Evolutionary conservation across 2,329 filamentous ascomycete species (phyloP), one percentile per base, ranked within the genome.

Genomic region (Atkinsonella texensis): DNA sequence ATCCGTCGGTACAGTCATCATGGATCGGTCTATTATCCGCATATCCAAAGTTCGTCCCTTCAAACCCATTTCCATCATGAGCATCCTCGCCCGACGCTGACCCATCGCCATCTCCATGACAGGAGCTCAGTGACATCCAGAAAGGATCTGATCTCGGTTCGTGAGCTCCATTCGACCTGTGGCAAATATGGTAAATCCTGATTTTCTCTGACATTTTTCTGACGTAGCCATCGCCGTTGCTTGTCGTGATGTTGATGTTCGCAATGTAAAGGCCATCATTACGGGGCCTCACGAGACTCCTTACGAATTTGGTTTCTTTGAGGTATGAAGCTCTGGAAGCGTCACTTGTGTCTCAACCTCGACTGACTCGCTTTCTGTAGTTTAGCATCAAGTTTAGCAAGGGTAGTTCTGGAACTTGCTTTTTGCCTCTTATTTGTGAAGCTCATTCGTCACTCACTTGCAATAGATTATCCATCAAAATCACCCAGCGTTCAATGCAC

Each of bases 291-390:
- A 91, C 57, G 90, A 93, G 60, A 95, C 90, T 0, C 90, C 91
- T 0, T 98, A 98, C 67, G 90, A 96, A 67, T 96, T 94, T 63
- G 93, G 93, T 3, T 96, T 96, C 70, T 97, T 95, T 64, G 89
- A 97, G 77, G 89, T 93, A 66, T 54, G 44, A n/a, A 17, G 15
- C 10, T 32, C n/a, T 33, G 20, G 23, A 42, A n/a, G 35, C 35
- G 11, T 7, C 10, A 38, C 4, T 28, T 28, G 28, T 28, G 28
- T 28, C 28, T 47, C 35, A 20, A 43, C 33, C 23, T 13, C 5
- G 12, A n/a, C 35, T 38, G 15, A 38, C 15, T 12, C 35, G 11
- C 15, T 12, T 31, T 8, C 3, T 23, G 11, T 42, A 90, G 85
- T 94, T 95, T 63, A 66, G 74, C 0, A 80, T 94, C 60, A 85